Percentiles rank a stretch among this genome's conserved stretches.
Conservation (phyloP, 495 filamentous ascomycete genomes). For the Sordaria brevicollis region DNA sequence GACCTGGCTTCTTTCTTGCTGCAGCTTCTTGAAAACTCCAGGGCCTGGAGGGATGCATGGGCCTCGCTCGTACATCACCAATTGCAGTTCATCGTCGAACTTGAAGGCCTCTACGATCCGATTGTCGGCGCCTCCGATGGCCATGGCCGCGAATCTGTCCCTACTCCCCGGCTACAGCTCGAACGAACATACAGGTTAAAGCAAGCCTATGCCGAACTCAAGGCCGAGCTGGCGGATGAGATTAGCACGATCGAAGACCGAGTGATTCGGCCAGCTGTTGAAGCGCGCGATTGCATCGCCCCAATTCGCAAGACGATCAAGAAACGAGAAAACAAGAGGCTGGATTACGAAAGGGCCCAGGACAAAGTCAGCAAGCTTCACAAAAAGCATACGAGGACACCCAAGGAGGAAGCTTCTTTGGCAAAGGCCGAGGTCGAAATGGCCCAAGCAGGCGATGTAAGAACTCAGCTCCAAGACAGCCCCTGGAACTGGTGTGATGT, state of each 20-base stretch:
- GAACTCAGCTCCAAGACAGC: constrained; percentile 1
- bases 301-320: constrained; percentile 87
- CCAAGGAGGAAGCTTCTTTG: constrained; percentile 67
- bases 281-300: constrained; percentile 60
- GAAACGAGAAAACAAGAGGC: constrained; percentile 78
- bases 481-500: not conserved
- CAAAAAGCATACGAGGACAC: constrained; percentile 60
- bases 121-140: constrained; percentile 54
- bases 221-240: constrained; percentile 64
- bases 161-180: constrained; percentile 55
- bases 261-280: constrained; percentile 61
- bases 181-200: constrained; percentile 58
- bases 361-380: constrained; percentile 58
- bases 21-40: constrained; percentile 74
- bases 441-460: constrained; percentile 54
- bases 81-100: constrained; percentile 56
- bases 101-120: constrained; percentile 72
- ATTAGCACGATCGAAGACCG: constrained; percentile 60
- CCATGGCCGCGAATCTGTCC: constrained; percentile 41
- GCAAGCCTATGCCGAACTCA: constrained; percentile 63
- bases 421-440: constrained; percentile 75
- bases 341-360: constrained; percentile 80
- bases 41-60: constrained; percentile 82
- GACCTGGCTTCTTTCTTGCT: constrained; percentile 5
- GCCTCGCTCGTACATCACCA: constrained; percentile 62